Conservation (phyloP, 495 filamentous ascomycete species). For the Parathielavia appendiculata region DNA sequence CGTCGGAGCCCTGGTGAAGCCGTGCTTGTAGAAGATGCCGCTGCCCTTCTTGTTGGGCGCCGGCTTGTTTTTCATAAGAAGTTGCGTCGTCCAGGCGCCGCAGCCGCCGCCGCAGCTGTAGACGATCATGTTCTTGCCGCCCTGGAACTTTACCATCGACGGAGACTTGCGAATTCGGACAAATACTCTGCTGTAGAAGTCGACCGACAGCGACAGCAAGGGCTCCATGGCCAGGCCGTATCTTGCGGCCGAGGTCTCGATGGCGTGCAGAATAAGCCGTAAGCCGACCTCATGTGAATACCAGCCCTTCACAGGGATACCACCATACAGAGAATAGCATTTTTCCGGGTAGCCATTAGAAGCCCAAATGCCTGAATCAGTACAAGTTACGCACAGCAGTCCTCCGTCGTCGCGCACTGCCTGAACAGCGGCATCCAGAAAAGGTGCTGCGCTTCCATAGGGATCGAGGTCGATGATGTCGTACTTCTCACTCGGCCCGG, state of each 20-base stretch:
- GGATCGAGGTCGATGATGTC: slow-evolving; percentile 96
- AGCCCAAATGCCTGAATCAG: slow-evolving; percentile 89
- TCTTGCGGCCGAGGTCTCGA: slow-evolving; percentile 71
- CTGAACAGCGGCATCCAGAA: slow-evolving; percentile 85
- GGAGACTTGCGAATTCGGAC: slow-evolving; percentile 74
- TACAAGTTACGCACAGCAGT: slow-evolving; percentile 91
- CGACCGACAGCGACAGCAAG: slow-evolving; percentile 83
- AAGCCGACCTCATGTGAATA: slow-evolving; percentile 88
- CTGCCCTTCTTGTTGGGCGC: slow-evolving; percentile 63
- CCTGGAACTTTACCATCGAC: slow-evolving; percentile 78
- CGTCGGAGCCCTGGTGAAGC: slow-evolving; percentile 62
- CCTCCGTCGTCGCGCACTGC: slow-evolving; percentile 76
- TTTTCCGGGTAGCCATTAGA: slow-evolving; percentile 92
- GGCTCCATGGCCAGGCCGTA: slow-evolving; percentile 93
- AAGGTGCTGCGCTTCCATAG: slow-evolving; percentile 86
- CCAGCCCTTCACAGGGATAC: slow-evolving; percentile 72
- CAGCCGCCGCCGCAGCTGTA: slow-evolving; percentile 89
- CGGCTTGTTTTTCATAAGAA: slow-evolving; percentile 59
- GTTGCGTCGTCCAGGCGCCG: slow-evolving; percentile 78
- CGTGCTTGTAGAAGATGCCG: slow-evolving; percentile 65
- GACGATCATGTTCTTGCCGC: slow-evolving; percentile 85
- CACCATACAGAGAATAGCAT: slow-evolving; percentile 84
- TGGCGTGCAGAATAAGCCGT: slow-evolving; percentile 72
- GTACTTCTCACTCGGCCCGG: slow-evolving; percentile 51
- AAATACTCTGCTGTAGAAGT: slow-evolving; percentile 92